Evolutionary conservation across 148 eudicot genomes (phyloP), one percentile per base, ranked within the genome.

Genomic region (Gaultheria prostrata): DNA sequence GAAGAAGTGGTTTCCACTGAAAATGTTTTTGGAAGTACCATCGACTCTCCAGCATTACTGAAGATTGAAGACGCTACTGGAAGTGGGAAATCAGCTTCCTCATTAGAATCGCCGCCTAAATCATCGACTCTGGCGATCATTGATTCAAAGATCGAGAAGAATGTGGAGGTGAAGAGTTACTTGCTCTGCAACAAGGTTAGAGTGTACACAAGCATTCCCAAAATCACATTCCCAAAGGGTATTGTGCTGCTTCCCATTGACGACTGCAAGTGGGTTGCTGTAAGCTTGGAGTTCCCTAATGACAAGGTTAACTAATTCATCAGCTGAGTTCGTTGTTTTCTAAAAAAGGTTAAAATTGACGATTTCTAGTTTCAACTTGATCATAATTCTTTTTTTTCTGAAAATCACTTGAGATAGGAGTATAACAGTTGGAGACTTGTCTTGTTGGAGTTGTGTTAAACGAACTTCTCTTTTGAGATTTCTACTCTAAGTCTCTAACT

Each of bases 251-350:
- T 89, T 43, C 91, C 91, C 15, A 83, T 89, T 71, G 80, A 50
- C 11, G 86, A 90, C 28, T 75, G 49, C 80, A 88, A 83, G 63
- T 90, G 91, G 92, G 85, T 85, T 39, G 83, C 79, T 50, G 88
- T 89, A 49, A 83, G 88, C 89, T 80, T 89, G 85, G 91, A 88
- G 43, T 91, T 88, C 54, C 86, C 89, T 33, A 76, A 82, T 48
- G 81, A 87, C 78, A 74, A 74, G 86, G 45, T 3, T 35, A 35
- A 72, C 49, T 72, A 30, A 72, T 72, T 72, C 46, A 35, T 72
- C 45, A 1, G n/a, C 76, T 33, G 24, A 48, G 17, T 33, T 17
- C 0, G 8, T 35, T 13, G 7, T 30, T 18, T 15, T 32, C 18
- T 70, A 32, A 6, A 32, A 35, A 35, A 72, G n/a, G 26, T 72